phyloP scores from a whole-genome alignment of 2,329 filamentous ascomycete species.

The Microsporum canis region DNA sequence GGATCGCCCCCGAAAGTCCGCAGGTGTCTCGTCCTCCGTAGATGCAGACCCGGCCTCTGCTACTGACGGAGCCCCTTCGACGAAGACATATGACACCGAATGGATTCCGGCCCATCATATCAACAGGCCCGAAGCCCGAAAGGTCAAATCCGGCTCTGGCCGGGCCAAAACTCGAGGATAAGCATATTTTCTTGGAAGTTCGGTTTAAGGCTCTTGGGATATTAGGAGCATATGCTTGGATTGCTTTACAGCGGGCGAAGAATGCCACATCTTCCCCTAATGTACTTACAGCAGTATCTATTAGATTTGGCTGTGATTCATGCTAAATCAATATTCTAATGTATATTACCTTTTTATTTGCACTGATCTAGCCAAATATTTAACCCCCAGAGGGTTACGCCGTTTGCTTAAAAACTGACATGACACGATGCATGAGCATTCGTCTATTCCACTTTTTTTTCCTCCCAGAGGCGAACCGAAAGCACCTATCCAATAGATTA shows the following conservation, averaged over 20 bases:
- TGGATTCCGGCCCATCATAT: slow-evolving; percentile 90
- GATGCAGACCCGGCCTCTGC: slow-evolving; percentile 51
- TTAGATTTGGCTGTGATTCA: neutral
- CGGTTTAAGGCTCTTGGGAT: neutral
- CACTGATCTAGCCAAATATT: neutral
- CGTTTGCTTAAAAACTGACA: neutral
- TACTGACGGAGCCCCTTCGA: slow-evolving; percentile 57
- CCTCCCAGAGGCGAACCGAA: neutral
- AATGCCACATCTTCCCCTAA: neutral
- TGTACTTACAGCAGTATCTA: neutral
- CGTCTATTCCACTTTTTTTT: neutral
- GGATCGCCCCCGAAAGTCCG: slow-evolving; percentile 53
- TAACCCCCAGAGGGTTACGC: neutral
- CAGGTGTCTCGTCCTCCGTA: slow-evolving; percentile 56
- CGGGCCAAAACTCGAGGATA: slow-evolving; percentile 11
- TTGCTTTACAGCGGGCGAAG: neutral
- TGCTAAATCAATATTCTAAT: neutral
- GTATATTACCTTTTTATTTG: neutral
- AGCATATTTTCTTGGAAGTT: neutral
- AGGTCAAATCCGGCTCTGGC: slow-evolving; percentile 40
- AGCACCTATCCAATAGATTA: neutral
- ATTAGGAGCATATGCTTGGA: neutral
- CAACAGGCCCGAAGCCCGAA: slow-evolving; percentile 63
- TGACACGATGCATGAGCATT: neutral
- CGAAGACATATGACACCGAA: slow-evolving; percentile 74